Base-by-base conservation (phyloP, 305 asterid species). In the Fraxinus paxiana region DNA sequence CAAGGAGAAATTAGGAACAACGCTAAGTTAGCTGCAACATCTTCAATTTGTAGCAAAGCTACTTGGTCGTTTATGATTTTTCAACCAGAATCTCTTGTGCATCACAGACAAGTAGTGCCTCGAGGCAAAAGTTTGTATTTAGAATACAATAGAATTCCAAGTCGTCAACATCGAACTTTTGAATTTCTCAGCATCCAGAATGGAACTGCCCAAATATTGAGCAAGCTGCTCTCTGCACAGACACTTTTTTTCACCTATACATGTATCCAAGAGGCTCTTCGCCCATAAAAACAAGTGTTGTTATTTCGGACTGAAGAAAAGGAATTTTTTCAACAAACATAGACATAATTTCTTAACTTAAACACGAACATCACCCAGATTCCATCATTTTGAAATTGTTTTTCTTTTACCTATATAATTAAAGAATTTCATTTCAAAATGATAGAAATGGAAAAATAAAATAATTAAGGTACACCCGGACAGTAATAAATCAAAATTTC, bases 301-400 rank as follows among this genome's bases (percentile, higher is more conserved):
- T 15, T 63, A 69, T 26, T 74, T 35, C 6, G 34, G 56, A 48
- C 17, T 67, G 78, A 75, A 26, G 6, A 22, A 63, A 63, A 0
- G 6, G 17, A 24, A 22, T 63, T 26, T 63, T 63, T 22, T 46
- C 8, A 67, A 75, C 10, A 41, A 79, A 79, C 63, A 17, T 35
- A 12, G 35, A 61, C 28, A 37, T 51, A 15, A 51, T 51, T 56
- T 20, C 70, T 61, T 22, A 37, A 51, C 75, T 69, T 7, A 59
- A 78, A 82, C 79, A 77, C 20, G 73, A n/a, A 15, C 54, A 46
- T 37, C 28, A 37, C 13, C 12, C 71, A 70, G 34, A 63, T 63
- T 63, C 71, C 33, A 63, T 2, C 71, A 22, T 63, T 24, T 63
- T 10, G 48, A 38, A 38, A 38, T 38, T 38, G 15, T 38, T 38